These are phyloP conservation scores for Pyrrhoderma lamaoense DNA, from an alignment of 1,284 basidiomycete species.

Conservation along the genomic window DNA sequence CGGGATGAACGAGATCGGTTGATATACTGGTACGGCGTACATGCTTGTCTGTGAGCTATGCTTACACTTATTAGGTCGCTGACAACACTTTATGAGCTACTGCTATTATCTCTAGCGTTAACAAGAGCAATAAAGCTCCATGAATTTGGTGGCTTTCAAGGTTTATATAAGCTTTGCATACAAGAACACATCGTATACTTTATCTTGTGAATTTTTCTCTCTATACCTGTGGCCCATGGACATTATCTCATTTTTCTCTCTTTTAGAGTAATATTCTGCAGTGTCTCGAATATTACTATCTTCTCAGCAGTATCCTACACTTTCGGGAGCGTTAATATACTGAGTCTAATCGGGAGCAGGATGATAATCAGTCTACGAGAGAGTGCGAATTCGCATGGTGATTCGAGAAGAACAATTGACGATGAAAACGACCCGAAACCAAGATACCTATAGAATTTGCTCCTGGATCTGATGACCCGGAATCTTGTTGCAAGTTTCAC, in stretches of 20 bases:
- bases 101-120: neutral
- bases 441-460: neutral
- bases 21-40: neutral
- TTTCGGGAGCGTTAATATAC: neutral
- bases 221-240: neutral
- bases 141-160: neutral
- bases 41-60: too few relatives aligned
- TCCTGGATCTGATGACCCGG: too few relatives aligned
- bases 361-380: neutral
- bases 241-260: neutral
- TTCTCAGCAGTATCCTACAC: neutral
- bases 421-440: too few relatives aligned
- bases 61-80: neutral
- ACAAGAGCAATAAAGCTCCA: neutral
- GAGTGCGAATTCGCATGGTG: neutral
- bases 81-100: neutral
- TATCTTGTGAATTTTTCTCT: neutral
- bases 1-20: neutral
- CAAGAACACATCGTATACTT: slow-evolving; percentile 1
- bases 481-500: too few relatives aligned
- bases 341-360: neutral
- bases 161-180: neutral
- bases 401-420: neutral
- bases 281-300: neutral
- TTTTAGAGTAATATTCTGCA: neutral